These are phyloP conservation scores for Cyberlindnera maritima DNA, from an alignment of 805 yeast species.

Conservation along the genomic window DNA sequence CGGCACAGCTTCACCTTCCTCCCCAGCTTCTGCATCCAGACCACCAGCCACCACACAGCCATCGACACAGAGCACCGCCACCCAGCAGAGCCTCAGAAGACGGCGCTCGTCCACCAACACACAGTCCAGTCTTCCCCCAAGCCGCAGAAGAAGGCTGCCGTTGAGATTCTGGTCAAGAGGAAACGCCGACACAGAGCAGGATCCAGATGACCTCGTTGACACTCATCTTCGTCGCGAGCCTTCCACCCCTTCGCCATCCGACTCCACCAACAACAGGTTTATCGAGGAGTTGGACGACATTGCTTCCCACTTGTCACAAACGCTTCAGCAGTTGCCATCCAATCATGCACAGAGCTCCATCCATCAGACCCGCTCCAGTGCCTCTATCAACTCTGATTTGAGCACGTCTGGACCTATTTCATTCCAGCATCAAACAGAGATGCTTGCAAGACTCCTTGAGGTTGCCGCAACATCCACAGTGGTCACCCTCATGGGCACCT, in stretches of 20 bases:
- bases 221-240: not conserved
- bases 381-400: slow-evolving; percentile 8
- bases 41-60: not conserved
- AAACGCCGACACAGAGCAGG: not conserved
- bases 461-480: slow-evolving; percentile 46
- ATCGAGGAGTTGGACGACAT: slow-evolving; percentile 25
- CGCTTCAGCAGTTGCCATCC: slow-evolving; percentile 4
- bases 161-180: slow-evolving; percentile 19
- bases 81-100: slow-evolving; percentile 19
- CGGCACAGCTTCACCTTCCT: not conserved
- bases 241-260: not conserved
- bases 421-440: slow-evolving; percentile 35
- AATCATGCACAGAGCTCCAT: not conserved
- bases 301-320: slow-evolving; percentile 17
- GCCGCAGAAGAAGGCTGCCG: slow-evolving; percentile 25
- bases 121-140: slow-evolving; percentile 16
- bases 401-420: slow-evolving; percentile 11
- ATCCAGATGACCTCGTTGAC: not conserved
- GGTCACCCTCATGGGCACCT: slow-evolving; percentile 34
- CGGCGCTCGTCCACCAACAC: slow-evolving; percentile 24
- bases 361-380: not conserved
- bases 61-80: not conserved
- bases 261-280: slow-evolving; percentile 6
- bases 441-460: slow-evolving; percentile 41
- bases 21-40: not conserved